Base-by-base conservation (phyloP, 2,329 filamentous ascomycete species). In the Cadophora sp. region DNA sequence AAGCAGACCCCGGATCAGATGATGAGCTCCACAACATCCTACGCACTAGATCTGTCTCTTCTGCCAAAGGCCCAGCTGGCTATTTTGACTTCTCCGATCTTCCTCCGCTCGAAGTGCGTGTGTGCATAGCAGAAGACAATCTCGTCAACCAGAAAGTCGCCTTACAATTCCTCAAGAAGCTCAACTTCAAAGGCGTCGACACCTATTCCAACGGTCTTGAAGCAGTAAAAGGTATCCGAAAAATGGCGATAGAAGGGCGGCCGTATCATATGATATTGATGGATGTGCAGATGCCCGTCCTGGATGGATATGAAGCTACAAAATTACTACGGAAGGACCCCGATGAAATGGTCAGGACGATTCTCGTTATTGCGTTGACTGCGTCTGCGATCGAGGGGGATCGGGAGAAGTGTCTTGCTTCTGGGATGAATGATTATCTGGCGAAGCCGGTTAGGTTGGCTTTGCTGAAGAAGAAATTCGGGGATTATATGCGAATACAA, bases 301-400 rank as follows among this genome's bases (percentile, higher is more conserved):
- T 97, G 11, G 94, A 97, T 77, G 94, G 94, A 5, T 97, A 97
- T 77, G 92, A 97, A 78, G 94, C 94, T 0, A 97, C 94, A 0
- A 91, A 91, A 71, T 85, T 93, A 66, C 88, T 97, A 51, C 89
- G 94, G 8, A 87, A 88, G 72, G 94, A 97, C 77, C 78, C 87
- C 0, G 86, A 93, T 66, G 89, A 93, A 39, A 86, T 87, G 9
- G 93, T 97, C 14, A 86, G 92, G 62, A 89, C 92, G 70, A 87
- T 96, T 1, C 83, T 97, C n/a, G 92, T 98, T 59, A 97, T 98
- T 73, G 95, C 95, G 63, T 97, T 98, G 95, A 98, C 95, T 0
- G 95, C 95, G 0, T 94, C 91, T 33, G 95, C 95, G 2, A 98
- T 98, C 68, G 91, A 96, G 77, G 95, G 95, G 20, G 95, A 98